Evolutionary conservation across 1,139 yeast genomes (phyloP).

Genomic region (Magnusiomyces ingens): DNA sequence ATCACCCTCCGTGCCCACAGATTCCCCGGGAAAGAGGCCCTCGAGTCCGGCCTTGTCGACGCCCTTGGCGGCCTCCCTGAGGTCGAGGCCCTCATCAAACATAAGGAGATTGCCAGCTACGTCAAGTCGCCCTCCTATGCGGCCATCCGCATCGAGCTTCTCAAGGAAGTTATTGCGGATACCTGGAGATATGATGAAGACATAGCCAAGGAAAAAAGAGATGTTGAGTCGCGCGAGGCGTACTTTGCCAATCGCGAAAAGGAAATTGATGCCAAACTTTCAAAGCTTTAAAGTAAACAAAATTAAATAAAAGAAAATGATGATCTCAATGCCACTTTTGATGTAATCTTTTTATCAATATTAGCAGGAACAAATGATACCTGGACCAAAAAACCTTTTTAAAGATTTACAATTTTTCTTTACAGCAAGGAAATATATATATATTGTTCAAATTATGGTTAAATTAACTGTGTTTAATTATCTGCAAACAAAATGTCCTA

Average conservation of each 20-base stretch:
- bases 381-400: no score
- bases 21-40: constrained; percentile 31
- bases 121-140: constrained; percentile 28
- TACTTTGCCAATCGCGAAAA: neutral
- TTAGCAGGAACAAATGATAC: no score
- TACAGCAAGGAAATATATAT: no score
- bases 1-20: constrained; percentile 32
- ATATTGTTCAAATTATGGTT: no score
- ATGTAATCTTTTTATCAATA: neutral
- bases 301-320: no score
- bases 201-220: neutral
- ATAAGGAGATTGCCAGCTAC: constrained; percentile 19
- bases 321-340: no score
- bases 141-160: constrained; percentile 27
- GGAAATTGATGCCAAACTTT: neutral
- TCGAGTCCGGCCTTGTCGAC: constrained; percentile 28
- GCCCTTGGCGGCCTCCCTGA: constrained; percentile 30
- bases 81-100: constrained; percentile 27
- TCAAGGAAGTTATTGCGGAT: constrained; percentile 27
- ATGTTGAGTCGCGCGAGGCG: constrained; percentile 3
- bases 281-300: neutral
- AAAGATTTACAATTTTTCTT: no score
- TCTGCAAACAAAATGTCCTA: no score
- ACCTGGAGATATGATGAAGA: constrained; percentile 19
- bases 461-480: no score